phyloP scores from a whole-genome alignment of 139 green algal species.

The Gonium pectorale region DNA sequence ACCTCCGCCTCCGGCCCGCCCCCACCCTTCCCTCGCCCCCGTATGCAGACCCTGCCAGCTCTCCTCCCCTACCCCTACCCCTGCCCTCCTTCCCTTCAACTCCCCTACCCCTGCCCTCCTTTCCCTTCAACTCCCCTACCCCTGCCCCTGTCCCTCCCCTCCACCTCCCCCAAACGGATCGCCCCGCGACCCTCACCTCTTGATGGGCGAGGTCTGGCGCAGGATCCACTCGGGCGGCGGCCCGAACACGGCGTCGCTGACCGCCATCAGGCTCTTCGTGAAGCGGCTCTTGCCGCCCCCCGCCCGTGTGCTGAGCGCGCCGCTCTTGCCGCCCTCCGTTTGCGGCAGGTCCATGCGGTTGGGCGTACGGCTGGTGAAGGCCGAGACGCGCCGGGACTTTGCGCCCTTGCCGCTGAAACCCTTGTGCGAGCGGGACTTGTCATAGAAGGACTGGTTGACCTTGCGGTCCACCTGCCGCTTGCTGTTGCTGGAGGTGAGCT shows the following conservation, averaged over 20 bases:
- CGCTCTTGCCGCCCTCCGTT: background rate
- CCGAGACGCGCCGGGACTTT: constrained; percentile 21
- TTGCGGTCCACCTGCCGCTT: constrained; percentile 18
- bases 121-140: background rate
- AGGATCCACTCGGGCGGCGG: constrained; percentile 44
- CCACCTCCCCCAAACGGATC: background rate
- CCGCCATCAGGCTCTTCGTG: constrained; percentile 16
- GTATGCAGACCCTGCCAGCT: too few relatives aligned
- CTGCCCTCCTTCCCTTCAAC: too few relatives aligned
- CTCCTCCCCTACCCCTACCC: too few relatives aligned
- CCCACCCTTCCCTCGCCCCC: too few relatives aligned
- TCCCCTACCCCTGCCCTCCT: too few relatives aligned
- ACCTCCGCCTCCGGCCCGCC: too few relatives aligned
- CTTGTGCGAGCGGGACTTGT: constrained; percentile 27
- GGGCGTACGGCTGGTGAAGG: constrained; percentile 17
- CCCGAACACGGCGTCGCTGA: constrained; percentile 36
- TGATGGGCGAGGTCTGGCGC: constrained; percentile 36
- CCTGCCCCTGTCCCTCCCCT: background rate
- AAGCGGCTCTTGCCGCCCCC: constrained; percentile 18
- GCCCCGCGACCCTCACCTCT: constrained; percentile 21
- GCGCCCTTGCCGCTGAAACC: background rate
- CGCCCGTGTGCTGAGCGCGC: too few relatives aligned
- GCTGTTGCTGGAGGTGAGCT: background rate
- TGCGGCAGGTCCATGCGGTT: background rate
- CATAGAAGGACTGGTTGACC: constrained; percentile 36